Evolutionary conservation across 148 eudicot genomes (phyloP).

Genomic region (Pharnaceum exiguum): DNA sequence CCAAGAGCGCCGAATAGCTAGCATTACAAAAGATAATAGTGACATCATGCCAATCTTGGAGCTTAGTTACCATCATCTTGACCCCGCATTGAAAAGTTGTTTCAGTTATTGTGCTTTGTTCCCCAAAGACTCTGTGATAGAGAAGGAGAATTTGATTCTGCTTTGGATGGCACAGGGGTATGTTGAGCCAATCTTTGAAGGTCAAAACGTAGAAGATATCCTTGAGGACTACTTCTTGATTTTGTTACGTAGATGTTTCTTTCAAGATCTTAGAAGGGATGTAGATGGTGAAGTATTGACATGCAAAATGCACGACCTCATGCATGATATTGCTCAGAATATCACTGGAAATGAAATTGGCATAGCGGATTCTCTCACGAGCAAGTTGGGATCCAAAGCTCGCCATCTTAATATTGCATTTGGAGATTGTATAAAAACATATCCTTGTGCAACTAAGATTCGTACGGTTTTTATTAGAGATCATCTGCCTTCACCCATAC

Average conservation of each 20-base stretch:
- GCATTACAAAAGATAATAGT: background rate
- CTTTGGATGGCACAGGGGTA: background rate
- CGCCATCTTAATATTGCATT: background rate
- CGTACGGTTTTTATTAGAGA: background rate
- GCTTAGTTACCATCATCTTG: constrained; percentile 24
- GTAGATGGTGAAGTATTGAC: background rate
- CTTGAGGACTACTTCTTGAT: background rate
- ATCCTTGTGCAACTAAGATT: background rate
- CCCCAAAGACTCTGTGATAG: too few species aligned
- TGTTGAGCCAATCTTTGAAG: too few species aligned
- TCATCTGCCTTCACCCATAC: background rate
- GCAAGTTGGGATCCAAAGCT: background rate
- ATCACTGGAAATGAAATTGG: background rate
- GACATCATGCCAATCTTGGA: background rate
- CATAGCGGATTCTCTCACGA: background rate
- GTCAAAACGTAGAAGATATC: too few species aligned
- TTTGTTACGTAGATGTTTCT: constrained; percentile 4
- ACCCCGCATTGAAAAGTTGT: constrained; percentile 18
- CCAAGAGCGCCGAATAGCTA: background rate
- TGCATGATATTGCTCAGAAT: constrained; percentile 2
- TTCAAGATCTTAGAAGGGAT: background rate
- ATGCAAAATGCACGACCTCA: constrained; percentile 9
- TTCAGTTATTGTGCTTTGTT: constrained; percentile 11
- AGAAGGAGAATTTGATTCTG: background rate
- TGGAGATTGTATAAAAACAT: background rate